Percentiles rank a stretch among this genome's conserved stretches.
These are phyloP conservation scores for Colletotrichum noveboracense DNA, from an alignment of 2,329 filamentous ascomycete genomes.

Conservation along the genomic window DNA sequence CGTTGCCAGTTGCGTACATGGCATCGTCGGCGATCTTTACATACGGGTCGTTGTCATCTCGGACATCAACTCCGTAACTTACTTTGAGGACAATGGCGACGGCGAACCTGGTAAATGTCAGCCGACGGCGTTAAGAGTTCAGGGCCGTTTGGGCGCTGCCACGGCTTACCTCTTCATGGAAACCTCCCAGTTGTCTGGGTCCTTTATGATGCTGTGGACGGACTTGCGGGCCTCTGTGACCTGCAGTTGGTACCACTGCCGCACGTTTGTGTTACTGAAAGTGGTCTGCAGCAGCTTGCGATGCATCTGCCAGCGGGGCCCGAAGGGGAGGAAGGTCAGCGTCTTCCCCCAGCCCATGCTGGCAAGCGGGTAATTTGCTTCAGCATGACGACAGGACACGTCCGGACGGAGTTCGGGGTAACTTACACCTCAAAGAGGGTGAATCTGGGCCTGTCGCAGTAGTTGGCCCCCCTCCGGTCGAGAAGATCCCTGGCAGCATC, in stretches of 20 bases:
- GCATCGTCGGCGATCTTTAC: conserved; percentile 27
- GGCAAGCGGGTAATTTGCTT: neutral
- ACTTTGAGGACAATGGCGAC: conserved; percentile 36
- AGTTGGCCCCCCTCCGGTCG: conserved; percentile 49
- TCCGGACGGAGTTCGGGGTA: neutral
- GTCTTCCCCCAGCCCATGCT: conserved; percentile 52
- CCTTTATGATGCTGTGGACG: conserved; percentile 26
- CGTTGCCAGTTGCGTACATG: conserved; percentile 32
- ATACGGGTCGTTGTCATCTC: conserved; percentile 32
- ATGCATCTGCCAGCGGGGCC: conserved; percentile 46
- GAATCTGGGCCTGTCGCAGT: conserved; percentile 50
- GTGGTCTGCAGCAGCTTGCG: conserved; percentile 47
- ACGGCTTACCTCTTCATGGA: conserved; percentile 16
- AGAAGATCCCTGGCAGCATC: conserved; percentile 48
- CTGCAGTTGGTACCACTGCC: conserved; percentile 38
- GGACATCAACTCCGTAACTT: conserved; percentile 34
- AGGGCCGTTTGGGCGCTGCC: neutral
- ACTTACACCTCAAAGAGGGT: conserved; percentile 39
- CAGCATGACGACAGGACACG: neutral
- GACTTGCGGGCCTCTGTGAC: conserved; percentile 31
- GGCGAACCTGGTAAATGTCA: conserved; percentile 27
- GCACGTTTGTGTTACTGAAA: conserved; percentile 43
- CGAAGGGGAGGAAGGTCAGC: conserved; percentile 49
- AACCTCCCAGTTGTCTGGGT: conserved; percentile 24
- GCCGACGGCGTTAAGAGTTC: neutral